Base-by-base conservation (phyloP, 306 rosid species). In the Coriaria nepalensis region DNA sequence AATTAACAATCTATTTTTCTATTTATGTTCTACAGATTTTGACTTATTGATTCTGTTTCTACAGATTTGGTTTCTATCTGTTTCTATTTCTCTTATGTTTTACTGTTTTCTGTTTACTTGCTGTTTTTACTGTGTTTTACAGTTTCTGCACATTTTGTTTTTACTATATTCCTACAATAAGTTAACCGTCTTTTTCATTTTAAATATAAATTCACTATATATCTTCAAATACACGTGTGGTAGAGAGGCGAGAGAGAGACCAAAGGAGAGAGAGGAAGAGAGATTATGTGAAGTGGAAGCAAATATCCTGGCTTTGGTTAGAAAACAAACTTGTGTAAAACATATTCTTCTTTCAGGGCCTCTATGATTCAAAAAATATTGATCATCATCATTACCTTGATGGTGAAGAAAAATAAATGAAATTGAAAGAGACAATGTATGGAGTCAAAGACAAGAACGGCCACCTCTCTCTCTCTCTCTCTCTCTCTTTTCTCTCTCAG, bases 251-350 rank as follows among this genome's bases (percentile, higher is more conserved):
- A 20, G 29, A 20, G 29, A 20, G 29, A 20, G 29, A 20, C 3
- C 29, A 20, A 20, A 20, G 29, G 41, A 66, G 33, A 59, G 60
- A 41, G 64, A 65, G 69, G 48, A 61, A 51, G 39, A 41, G 49
- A 78, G 80, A 69, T 79, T 68, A 82, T 82, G 96, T 86, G 84
- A 80, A 78, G 68, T 73, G 69, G 82, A 87, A 83, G 94, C 87
- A 78, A 74, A 78, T 64, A 71, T 70, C 57, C 70, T 86, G 78
- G 65, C 71, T 86, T 83, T 3, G 66, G 72, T 62, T 59, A 63
- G 45, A 68, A 76, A 70, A 74, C 77, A 80, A 83, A 71, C 69
- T 47, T 59, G 36, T 46, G 35, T 39, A 36, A 33, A 38, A 49
- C 49, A 34, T 33, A 37, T 35, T 32, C 9, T 40, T 32, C 47